Base-by-base conservation (phyloP, 768 basidiomycete genomes). In the Trametes coccinea region DNA sequence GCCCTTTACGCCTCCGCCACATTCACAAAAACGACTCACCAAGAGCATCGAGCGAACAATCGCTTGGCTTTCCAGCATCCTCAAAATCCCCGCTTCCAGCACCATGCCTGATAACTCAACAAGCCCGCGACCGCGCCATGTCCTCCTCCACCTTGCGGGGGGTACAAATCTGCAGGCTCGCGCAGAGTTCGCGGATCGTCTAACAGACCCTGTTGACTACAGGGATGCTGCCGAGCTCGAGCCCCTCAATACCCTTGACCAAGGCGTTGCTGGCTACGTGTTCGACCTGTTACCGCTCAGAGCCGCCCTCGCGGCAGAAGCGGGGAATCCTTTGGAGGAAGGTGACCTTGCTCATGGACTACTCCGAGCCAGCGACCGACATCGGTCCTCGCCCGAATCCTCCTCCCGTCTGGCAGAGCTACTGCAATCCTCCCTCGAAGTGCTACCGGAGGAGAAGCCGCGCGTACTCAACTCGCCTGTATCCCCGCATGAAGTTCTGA, bases 401-500 rank as follows among this genome's bases (percentile, higher is more conserved):
- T 60, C 61, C 0, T 46, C 37, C 6, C 46, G 30, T 2, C 54
- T 66, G 2, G 46, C 57, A 5, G 72, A 79, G 0, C 73, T 93
- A 31, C 67, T 93, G 11, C 73, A 76, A 37, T 74, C 86, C 2
- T 95, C 93, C 10, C 80, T 95, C 8, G 59, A 50, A 0, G 67
- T 78, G 0, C 78, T 93, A 2, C 79, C 88, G 0, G 22, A 66
- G 1, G 47, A 66, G 7, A 94, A 94, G 72, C 81, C 80, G 1
- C 88, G 93, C 29, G 67, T 92, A 13, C 80, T 84, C 31, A 85
- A 84, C 40, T 73, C 74, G 1, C 70, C 79, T 0, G 65, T 69
- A 3, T 85, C 86, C 0, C 93, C 93, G 1, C 93, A 93, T 60
- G 89, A 92, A 55, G 83, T 93, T 13, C 84, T 95, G 3, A 74